Evolutionary conservation across 768 basidiomycete genomes (phyloP).

Genomic region (Leccinum aurantiacum): DNA sequence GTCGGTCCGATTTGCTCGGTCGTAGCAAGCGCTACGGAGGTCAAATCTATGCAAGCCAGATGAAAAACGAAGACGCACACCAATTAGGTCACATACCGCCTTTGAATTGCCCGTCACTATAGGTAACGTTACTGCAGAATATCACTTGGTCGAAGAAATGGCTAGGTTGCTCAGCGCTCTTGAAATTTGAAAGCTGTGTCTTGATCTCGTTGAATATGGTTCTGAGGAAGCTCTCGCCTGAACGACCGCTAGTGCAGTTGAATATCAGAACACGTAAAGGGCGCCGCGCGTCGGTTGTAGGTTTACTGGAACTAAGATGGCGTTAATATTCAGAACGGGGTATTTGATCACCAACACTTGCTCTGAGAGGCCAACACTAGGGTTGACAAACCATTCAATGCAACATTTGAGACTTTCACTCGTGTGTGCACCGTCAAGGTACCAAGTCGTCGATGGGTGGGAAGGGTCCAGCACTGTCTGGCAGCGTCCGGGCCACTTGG

Average conservation of each 20-base stretch:
- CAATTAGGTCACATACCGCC: slow-evolving; percentile 57
- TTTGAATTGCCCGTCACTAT: slow-evolving; percentile 85
- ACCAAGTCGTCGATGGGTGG: slow-evolving; percentile 66
- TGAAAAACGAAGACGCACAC: background rate
- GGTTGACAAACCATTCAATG: slow-evolving; percentile 81
- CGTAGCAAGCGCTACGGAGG: slow-evolving; percentile 61
- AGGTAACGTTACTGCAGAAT: slow-evolving; percentile 97
- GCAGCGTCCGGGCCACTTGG: slow-evolving; percentile 94
- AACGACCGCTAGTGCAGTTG: slow-evolving; percentile 92
- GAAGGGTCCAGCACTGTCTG: slow-evolving; percentile 73
- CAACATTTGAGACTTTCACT: slow-evolving; percentile 86
- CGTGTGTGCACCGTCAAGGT: slow-evolving; percentile 95
- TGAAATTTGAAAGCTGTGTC: slow-evolving; percentile 44
- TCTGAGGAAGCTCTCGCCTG: slow-evolving; percentile 69
- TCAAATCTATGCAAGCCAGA: slow-evolving; percentile 58
- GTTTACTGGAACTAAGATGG: background rate
- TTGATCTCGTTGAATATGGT: slow-evolving; percentile 54
- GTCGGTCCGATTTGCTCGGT: slow-evolving; percentile 64
- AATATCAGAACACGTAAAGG: slow-evolving; percentile 73
- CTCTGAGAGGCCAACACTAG: slow-evolving; percentile 48
- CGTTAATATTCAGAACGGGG: slow-evolving; percentile 5
- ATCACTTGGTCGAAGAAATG: slow-evolving; percentile 81
- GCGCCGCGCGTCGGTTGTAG: slow-evolving; percentile 22
- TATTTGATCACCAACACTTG: slow-evolving; percentile 15
- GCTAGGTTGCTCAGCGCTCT: slow-evolving; percentile 37